Evolutionary conservation across 2,329 filamentous ascomycete genomes (phyloP).

Genomic region (Conoideocrella luteorostrata): DNA sequence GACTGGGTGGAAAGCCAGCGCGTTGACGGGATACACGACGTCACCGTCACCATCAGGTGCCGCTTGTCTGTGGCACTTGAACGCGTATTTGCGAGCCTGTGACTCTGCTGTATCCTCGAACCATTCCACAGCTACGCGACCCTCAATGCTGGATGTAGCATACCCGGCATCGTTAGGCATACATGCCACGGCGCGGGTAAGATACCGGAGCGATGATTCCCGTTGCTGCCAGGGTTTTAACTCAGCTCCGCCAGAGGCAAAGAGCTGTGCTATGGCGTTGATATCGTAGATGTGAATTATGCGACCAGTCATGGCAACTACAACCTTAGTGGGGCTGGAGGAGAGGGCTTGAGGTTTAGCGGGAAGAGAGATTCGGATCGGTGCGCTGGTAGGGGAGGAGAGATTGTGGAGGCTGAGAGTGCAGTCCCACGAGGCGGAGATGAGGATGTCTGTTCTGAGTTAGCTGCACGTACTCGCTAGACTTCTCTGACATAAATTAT

Average conservation of each 20-base stretch:
- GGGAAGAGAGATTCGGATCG: constrained; percentile 65
- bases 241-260: constrained; percentile 37
- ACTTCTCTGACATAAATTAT: too few relatives aligned
- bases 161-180: constrained; percentile 97
- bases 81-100: constrained; percentile 91
- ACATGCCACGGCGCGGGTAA: constrained; percentile 86
- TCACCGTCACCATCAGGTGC: constrained; percentile 59
- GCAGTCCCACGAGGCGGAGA: constrained; percentile 90
- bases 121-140: constrained; percentile 94
- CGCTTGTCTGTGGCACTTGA: constrained; percentile 92
- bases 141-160: constrained; percentile 87
- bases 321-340: constrained; percentile 69
- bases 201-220: constrained; percentile 92
- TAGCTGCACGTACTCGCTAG: too few relatives aligned
- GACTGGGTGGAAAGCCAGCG: constrained; percentile 78
- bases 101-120: constrained; percentile 85
- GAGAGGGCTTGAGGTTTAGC: constrained; percentile 88
- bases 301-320: constrained; percentile 92
- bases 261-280: constrained; percentile 52
- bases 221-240: constrained; percentile 85
- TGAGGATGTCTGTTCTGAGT: constrained; percentile 66
- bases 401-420: constrained; percentile 80
- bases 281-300: constrained; percentile 95
- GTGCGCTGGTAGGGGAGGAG: constrained; percentile 40
- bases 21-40: constrained; percentile 86